Evolutionary conservation across 2,329 filamentous ascomycete genomes (phyloP).

Genomic region (Cordyceps militaris): DNA sequence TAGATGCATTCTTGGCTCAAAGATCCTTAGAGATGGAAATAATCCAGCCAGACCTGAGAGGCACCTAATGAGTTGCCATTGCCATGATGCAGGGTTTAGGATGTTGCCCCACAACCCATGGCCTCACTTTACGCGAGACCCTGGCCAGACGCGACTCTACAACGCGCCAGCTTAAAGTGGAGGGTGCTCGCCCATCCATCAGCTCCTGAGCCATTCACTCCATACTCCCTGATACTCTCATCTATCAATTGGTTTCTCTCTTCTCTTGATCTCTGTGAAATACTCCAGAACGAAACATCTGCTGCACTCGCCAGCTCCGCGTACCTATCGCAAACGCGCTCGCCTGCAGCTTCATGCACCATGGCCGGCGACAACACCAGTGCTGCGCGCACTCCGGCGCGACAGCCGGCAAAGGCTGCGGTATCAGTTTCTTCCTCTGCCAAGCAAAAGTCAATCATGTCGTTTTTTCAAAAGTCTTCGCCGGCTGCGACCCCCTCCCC

Average conservation of each 20-base stretch:
- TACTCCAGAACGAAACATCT: not conserved
- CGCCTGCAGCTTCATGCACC: constrained; percentile 12
- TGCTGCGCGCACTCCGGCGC: constrained; percentile 28
- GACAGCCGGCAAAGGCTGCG: constrained; percentile 21
- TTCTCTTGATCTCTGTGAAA: not conserved
- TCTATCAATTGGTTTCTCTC: not conserved
- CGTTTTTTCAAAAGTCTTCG: constrained; percentile 38
- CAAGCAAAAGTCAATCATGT: constrained; percentile 38
- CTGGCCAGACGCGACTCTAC: constrained; percentile 5
- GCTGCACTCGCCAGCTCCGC: not conserved
- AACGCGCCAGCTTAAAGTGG: constrained; percentile 6
- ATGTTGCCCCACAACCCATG: not conserved
- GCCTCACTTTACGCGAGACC: constrained; percentile 9
- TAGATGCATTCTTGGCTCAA: too few species aligned
- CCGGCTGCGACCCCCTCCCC: constrained; percentile 27
- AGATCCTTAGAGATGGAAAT: too few species aligned
- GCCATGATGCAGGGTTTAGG: not conserved
- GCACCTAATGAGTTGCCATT: too few species aligned
- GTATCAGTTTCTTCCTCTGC: constrained; percentile 24
- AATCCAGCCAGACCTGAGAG: too few species aligned
- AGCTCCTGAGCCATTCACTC: not conserved
- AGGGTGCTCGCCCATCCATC: not conserved
- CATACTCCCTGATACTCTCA: not conserved
- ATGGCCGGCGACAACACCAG: constrained; percentile 26
- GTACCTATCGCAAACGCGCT: not conserved